Conservation (phyloP, 169 alveolate genomes). For the Cryptosporidium ryanae region DNA sequence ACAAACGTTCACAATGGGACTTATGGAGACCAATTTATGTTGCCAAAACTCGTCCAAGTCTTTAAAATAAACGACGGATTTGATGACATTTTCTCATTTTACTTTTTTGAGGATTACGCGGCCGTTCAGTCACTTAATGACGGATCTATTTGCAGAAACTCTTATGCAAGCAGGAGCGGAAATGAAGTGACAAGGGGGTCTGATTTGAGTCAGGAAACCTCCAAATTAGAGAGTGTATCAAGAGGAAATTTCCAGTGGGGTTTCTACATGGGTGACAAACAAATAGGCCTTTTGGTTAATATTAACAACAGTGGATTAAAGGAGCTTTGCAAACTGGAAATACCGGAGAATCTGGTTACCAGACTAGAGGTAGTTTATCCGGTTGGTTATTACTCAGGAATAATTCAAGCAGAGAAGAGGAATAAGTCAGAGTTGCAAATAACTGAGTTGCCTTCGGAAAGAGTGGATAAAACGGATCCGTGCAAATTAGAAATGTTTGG, state of each 20-base stretch:
- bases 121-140: conserved; percentile 25
- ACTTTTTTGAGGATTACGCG: conserved; percentile 55
- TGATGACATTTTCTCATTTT: conserved; percentile 30
- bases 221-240: no score
- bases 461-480: not conserved
- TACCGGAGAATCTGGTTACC: conserved; percentile 7
- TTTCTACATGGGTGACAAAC: conserved; percentile 30
- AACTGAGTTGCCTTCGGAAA: not conserved
- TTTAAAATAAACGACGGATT: conserved; percentile 50
- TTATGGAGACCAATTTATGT: conserved; percentile 14
- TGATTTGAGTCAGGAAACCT: not conserved
- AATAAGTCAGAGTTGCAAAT: not conserved
- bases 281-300: not conserved
- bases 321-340: conserved; percentile 18
- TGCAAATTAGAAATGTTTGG: conserved; percentile 44
- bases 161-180: not conserved
- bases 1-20: conserved; percentile 41
- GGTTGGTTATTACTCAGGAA: conserved; percentile 43
- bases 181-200: not conserved
- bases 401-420: conserved; percentile 10
- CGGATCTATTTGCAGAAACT: conserved; percentile 44
- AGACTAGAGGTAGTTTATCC: conserved; percentile 65
- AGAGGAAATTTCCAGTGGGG: conserved; percentile 40
- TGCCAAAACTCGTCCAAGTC: conserved; percentile 54
- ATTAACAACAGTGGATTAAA: not conserved